A percentile compares a stretch with the other conserved stretches of the same genome.
phyloP scores from a whole-genome alignment of 1,284 basidiomycete genomes.

The Pseudozyma hubeiensis region DNA sequence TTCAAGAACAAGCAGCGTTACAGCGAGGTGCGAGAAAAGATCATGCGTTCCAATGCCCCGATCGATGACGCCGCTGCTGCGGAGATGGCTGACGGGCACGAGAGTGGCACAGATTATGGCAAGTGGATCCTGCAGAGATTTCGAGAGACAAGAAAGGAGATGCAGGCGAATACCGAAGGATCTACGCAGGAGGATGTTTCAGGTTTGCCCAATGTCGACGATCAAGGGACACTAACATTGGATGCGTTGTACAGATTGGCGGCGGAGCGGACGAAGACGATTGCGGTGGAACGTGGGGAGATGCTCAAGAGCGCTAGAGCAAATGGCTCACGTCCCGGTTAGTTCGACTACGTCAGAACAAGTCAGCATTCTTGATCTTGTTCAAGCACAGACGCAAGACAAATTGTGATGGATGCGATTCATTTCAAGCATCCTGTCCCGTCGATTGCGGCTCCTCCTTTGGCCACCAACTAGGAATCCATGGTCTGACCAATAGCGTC shows the following conservation, averaged over 20 bases:
- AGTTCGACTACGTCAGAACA: neutral
- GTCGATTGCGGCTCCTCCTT: constrained; percentile 10
- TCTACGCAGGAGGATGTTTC: too few species aligned
- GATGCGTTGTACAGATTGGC: constrained; percentile 23
- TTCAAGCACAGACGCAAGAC: too few species aligned
- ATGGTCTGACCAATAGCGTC: constrained; percentile 44
- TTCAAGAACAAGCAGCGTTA: constrained; percentile 16
- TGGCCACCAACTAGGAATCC: constrained; percentile 58
- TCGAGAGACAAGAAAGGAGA: constrained; percentile 9
- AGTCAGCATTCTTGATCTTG: too few species aligned
- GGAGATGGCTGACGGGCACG: too few species aligned
- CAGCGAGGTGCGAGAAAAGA: constrained; percentile 7
- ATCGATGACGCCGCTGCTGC: neutral
- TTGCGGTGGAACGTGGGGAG: constrained; percentile 28
- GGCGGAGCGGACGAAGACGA: constrained; percentile 32
- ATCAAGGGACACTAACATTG: constrained; percentile 9
- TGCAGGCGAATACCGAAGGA: neutral
- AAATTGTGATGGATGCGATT: too few species aligned
- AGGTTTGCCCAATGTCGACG: constrained; percentile 2
- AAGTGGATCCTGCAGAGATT: constrained; percentile 28
- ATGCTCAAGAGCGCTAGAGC: constrained; percentile 15
- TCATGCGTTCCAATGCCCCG: constrained; percentile 16
- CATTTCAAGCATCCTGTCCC: neutral
- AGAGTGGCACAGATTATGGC: constrained; percentile 15
- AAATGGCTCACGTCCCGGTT: neutral